A percentile compares a stretch with the other conserved stretches of the same genome.
Evolutionary conservation across 1,139 yeast species (phyloP).

Genomic region (Fermentozyma sake): DNA sequence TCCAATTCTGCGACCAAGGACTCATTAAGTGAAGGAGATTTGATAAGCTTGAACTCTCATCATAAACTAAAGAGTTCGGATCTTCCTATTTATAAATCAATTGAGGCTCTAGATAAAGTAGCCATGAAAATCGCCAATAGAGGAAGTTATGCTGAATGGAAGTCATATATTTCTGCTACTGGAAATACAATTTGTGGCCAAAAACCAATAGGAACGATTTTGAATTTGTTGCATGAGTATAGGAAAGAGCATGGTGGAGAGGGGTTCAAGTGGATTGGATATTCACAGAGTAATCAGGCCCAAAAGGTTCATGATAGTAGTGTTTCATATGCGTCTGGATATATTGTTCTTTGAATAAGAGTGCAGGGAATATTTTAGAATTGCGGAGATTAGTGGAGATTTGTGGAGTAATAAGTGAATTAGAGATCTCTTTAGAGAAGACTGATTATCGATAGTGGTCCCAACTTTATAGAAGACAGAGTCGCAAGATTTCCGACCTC

Average conservation of each 20-base stretch:
- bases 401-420: no score
- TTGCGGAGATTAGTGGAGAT: no score
- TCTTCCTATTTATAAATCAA: constrained; percentile 61
- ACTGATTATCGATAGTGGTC: no score
- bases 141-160: constrained; percentile 59
- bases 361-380: no score
- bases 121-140: constrained; percentile 64
- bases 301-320: constrained; percentile 56
- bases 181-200: constrained; percentile 95
- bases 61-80: constrained; percentile 8
- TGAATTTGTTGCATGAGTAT: constrained; percentile 45
- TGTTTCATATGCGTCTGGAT: constrained; percentile 89
- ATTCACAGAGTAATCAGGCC: constrained; percentile 71
- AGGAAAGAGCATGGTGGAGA: constrained; percentile 4
- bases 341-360: constrained; percentile 23
- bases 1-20: constrained; percentile 1
- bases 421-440: no score
- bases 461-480: no score
- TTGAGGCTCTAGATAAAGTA: constrained; percentile 61
- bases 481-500: no score
- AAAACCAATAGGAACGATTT: constrained; percentile 66
- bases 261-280: constrained; percentile 69
- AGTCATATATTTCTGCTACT: constrained; percentile 57
- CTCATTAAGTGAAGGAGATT: constrained; percentile 4
- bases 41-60: constrained; percentile 12